Evolutionary conservation across 495 filamentous ascomycete genomes (phyloP).

Genomic region (Penicillium cataractarum): DNA sequence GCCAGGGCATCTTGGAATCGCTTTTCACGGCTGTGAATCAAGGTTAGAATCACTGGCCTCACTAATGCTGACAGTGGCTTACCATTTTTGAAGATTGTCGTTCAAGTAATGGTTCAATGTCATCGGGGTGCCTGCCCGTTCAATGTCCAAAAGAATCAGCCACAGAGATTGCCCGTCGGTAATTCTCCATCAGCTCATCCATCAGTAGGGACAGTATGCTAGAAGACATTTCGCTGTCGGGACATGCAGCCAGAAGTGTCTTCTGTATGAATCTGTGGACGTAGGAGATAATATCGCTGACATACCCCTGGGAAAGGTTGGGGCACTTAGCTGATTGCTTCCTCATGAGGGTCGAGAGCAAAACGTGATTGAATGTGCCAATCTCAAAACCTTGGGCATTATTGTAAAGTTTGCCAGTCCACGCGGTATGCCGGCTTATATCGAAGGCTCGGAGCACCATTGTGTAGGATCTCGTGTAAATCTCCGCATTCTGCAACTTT

Average conservation of each 20-base stretch:
- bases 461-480: slow-evolving; percentile 32
- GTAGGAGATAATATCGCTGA: slow-evolving; percentile 46
- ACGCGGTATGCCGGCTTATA: slow-evolving; percentile 29
- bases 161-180: slow-evolving; percentile 46
- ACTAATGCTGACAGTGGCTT: slow-evolving; percentile 2
- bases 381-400: slow-evolving; percentile 43
- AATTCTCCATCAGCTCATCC: slow-evolving; percentile 47
- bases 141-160: slow-evolving; percentile 49
- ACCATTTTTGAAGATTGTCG: slow-evolving; percentile 50
- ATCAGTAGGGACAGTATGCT: slow-evolving; percentile 46
- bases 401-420: slow-evolving; percentile 35
- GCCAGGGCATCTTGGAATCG: not conserved
- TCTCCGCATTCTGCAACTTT: slow-evolving; percentile 12
- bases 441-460: not conserved
- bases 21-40: slow-evolving; percentile 23
- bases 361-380: slow-evolving; percentile 39
- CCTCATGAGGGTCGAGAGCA: slow-evolving; percentile 53
- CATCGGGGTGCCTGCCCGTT: slow-evolving; percentile 46
- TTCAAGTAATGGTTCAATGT: slow-evolving; percentile 61
- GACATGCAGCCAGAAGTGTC: slow-evolving; percentile 40
- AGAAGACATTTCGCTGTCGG: slow-evolving; percentile 39
- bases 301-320: slow-evolving; percentile 46
- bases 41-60: not conserved
- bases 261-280: slow-evolving; percentile 53
- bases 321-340: slow-evolving; percentile 61